Evolutionary conservation across 352 stramenopile species (phyloP).

Genomic region (Thraustochytrium aureum): DNA sequence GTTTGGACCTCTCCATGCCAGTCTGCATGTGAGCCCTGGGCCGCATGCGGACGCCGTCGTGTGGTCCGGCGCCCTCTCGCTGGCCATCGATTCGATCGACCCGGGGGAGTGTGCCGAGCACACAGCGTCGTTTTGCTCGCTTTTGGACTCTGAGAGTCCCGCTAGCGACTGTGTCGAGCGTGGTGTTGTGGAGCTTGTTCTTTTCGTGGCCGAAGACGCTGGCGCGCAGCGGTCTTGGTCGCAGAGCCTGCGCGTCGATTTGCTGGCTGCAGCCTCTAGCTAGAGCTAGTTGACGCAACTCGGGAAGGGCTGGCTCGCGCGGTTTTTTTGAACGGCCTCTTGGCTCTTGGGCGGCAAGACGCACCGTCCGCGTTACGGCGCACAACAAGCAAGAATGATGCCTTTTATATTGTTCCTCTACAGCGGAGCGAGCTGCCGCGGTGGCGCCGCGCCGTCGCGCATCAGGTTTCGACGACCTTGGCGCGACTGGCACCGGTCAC

Average conservation of each 20-base stretch:
- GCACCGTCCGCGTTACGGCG: no score
- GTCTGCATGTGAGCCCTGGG: slow-evolving; percentile 18
- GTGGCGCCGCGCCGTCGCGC: not conserved
- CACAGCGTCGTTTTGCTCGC: not conserved
- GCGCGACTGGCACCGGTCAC: slow-evolving; percentile 38
- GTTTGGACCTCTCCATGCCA: slow-evolving; percentile 5
- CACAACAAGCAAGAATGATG: no score
- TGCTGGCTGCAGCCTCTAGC: no score
- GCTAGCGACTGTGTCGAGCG: no score
- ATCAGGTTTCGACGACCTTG: slow-evolving; percentile 22
- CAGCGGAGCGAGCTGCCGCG: slow-evolving; percentile 29
- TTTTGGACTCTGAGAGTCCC: not conserved
- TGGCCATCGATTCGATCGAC: not conserved
- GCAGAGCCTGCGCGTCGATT: no score
- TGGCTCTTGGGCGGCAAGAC: no score
- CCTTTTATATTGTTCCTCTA: slow-evolving; percentile 7
- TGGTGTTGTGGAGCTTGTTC: slow-evolving; percentile 6
- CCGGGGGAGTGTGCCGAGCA: not conserved
- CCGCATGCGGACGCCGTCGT: not conserved
- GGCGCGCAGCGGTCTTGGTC: slow-evolving; percentile 20
- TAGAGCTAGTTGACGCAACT: no score
- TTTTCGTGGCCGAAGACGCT: not conserved
- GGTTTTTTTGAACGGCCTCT: no score
- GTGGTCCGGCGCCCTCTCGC: slow-evolving; percentile 34
- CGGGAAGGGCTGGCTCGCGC: no score